These are phyloP conservation scores for Scheffersomyces stambukii DNA, from an alignment of 1,139 yeast genomes.

Conservation along the genomic window DNA sequence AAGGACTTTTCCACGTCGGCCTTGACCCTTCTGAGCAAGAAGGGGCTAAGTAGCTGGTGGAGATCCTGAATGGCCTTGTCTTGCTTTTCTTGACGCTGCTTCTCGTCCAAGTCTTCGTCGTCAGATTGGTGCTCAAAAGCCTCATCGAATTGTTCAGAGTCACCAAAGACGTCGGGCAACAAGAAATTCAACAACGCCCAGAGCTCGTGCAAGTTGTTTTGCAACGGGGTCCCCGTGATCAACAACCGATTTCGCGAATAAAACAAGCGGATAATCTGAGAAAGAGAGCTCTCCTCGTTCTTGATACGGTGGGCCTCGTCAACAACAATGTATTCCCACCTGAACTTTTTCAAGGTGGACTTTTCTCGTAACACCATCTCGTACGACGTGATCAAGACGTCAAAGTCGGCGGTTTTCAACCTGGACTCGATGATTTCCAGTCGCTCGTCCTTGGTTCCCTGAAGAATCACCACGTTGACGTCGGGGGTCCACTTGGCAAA, in stretches of 20 bases:
- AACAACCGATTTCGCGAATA: conserved; percentile 79
- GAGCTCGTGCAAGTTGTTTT: conserved; percentile 88
- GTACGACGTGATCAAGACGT: conserved; percentile 83
- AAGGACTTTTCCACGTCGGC: conserved; percentile 90
- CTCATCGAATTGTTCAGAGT: conserved; percentile 81
- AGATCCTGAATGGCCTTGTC: conserved; percentile 79
- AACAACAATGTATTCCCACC: conserved; percentile 91
- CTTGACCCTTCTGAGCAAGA: conserved; percentile 82
- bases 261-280: conserved; percentile 84
- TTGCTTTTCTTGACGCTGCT: conserved; percentile 48
- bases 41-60: conserved; percentile 83
- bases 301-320: conserved; percentile 98
- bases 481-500: conserved; percentile 95
- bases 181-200: conserved; percentile 93
- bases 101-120: conserved; percentile 20
- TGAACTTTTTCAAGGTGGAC: conserved; percentile 68
- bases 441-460: conserved; percentile 83
- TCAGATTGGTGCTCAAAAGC: conserved; percentile 61
- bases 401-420: conserved; percentile 72
- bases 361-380: conserved; percentile 93
- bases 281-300: conserved; percentile 85
- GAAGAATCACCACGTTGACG: conserved; percentile 79
- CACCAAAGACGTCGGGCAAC: conserved; percentile 92
- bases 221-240: conserved; percentile 95
- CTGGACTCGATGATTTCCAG: conserved; percentile 53